Evolutionary conservation across 257 asterid species (phyloP), one percentile per base, ranked within the genome.

Genomic region (Oldenlandia corymbosa): DNA sequence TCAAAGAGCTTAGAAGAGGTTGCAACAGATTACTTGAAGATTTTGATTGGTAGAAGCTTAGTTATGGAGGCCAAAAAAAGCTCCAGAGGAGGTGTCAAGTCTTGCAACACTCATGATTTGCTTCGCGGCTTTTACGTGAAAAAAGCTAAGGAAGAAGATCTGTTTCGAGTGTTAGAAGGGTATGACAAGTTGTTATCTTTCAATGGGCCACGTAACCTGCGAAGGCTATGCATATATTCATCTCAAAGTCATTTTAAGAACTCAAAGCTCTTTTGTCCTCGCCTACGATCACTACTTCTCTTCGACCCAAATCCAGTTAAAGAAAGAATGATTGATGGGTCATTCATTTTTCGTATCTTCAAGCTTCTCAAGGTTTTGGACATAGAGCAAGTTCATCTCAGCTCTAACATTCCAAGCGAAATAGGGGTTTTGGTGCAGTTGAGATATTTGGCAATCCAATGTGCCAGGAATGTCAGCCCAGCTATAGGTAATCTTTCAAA

Each of bases 331-430:
- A n/a, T 58, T 45, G 41, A 24, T 47, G 2, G 23, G 36, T 42
- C n/a, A 60, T 21, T 27, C 24, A 43, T 50, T 8, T 12, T 32
- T 7, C 30, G 17, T 11, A 49, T 21, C 3, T 50, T 48, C 26
- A 50, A 32, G 11, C 59, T 49, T n/a, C 59, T 64, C 2, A 34
- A 10, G 21, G 68, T 62, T 27, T 31, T 62, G 10, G n/a, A 63
- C 21, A n/a, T 62, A 51, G 37, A n/a, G 10, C 23, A 45, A n/a
- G 5, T 63, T 18, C 3, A 14, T 13, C n/a, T 63, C 5, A 46
- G 21, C 0, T 1, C 0, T 0, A 1, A 0, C 5, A 12, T 47
- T 32, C 57, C 39, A 9, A 17, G 51, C 21, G 47, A 49, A 11
- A 30, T 63, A 14, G 36, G 18, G 17, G 16, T 34, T 18, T 58